phyloP scores from a whole-genome alignment of 306 rosid species.

The Neltuma alba region DNA sequence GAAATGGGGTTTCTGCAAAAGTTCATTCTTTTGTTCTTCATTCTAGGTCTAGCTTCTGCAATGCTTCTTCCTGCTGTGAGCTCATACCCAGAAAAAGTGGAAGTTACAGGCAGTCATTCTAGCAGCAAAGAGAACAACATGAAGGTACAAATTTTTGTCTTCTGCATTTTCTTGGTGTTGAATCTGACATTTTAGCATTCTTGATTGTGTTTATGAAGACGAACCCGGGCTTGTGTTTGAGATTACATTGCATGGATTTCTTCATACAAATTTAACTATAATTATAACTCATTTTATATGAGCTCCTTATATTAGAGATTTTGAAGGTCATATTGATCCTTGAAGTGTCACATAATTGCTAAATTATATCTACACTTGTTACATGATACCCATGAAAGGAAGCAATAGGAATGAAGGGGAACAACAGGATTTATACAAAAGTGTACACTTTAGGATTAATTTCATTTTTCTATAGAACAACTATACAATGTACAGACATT shows the following conservation, averaged over 20 bases:
- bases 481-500: constrained; percentile 9
- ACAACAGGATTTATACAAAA: constrained; percentile 20
- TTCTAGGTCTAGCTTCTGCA: constrained; percentile 39
- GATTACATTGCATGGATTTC: constrained; percentile 72
- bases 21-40: constrained; percentile 45
- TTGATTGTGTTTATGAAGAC: constrained; percentile 37
- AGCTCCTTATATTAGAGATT: neutral
- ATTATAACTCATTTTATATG: neutral
- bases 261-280: constrained; percentile 19
- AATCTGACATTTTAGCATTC: neutral
- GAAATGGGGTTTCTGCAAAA: constrained; percentile 44
- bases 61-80: constrained; percentile 41
- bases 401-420: constrained; percentile 16
- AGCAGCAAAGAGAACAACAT: constrained; percentile 32
- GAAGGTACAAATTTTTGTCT: constrained; percentile 43
- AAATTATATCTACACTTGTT: neutral
- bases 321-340: too few species aligned
- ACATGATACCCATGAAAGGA: neutral
- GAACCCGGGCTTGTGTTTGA: constrained; percentile 54
- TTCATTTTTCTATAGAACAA: constrained; percentile 22
- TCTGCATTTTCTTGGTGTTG: neutral
- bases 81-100: constrained; percentile 50
- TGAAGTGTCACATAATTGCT: neutral
- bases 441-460: constrained; percentile 13
- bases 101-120: constrained; percentile 30